Evolutionary conservation across 2,329 filamentous ascomycete genomes (phyloP).

Genomic region (Botryotinia convoluta): DNA sequence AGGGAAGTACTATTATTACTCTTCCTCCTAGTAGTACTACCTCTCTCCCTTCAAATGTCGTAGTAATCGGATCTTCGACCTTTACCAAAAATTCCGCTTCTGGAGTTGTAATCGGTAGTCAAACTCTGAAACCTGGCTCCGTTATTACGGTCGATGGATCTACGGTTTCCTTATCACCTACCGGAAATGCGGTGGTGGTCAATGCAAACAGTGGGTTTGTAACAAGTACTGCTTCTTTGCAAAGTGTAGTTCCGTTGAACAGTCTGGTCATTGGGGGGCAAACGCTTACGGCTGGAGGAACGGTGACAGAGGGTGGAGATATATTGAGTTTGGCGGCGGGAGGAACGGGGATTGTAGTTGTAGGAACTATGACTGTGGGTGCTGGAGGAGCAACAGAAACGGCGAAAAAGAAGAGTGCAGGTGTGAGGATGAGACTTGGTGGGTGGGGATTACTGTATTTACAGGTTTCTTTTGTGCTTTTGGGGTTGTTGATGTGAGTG

Average conservation of each 20-base stretch:
- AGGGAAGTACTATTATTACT: constrained; percentile 13
- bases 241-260: constrained; percentile 16
- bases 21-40: neutral
- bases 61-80: constrained; percentile 18
- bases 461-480: constrained; percentile 4
- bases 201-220: constrained; percentile 21
- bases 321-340: constrained; percentile 31
- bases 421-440: neutral
- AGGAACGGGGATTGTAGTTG: constrained; percentile 29
- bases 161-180: constrained; percentile 21
- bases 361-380: constrained; percentile 33
- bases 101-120: constrained; percentile 20
- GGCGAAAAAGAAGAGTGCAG: constrained; percentile 30
- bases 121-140: constrained; percentile 23
- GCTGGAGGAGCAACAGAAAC: constrained; percentile 23
- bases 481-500: neutral
- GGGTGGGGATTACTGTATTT: constrained; percentile 14
- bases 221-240: constrained; percentile 15
- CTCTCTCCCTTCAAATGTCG: neutral
- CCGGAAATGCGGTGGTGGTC: constrained; percentile 22
- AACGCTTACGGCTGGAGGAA: constrained; percentile 33
- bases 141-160: constrained; percentile 18
- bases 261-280: constrained; percentile 30
- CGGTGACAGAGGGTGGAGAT: constrained; percentile 34
- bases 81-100: constrained; percentile 22